These are phyloP conservation scores for Pichiaceae sp. DNA, from an alignment of 1,139 yeast genomes.

Conservation along the genomic window DNA sequence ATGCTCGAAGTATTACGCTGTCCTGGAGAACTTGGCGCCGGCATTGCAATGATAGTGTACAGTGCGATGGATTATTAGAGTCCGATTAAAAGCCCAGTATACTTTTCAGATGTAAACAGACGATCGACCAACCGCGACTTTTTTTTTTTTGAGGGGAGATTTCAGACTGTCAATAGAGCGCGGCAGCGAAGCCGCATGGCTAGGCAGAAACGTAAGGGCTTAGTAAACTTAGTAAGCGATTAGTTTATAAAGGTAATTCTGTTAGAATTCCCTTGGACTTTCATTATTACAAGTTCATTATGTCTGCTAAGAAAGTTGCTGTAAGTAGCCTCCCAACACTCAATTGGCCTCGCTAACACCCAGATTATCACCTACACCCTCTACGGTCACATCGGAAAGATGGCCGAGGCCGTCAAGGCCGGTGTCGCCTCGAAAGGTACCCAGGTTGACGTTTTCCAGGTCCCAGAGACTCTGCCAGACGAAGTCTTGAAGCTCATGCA, in stretches of 20 bases:
- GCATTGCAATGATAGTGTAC: no score
- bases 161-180: not conserved
- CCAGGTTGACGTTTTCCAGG: constrained; percentile 60
- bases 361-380: constrained; percentile 74
- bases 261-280: no score
- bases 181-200: no score
- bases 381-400: constrained; percentile 64
- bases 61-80: no score
- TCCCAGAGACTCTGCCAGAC: constrained; percentile 66
- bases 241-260: no score
- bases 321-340: no score
- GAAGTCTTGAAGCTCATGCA: constrained; percentile 53
- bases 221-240: no score
- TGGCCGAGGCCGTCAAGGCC: constrained; percentile 59
- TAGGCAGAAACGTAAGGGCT: no score
- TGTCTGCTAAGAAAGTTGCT: constrained; percentile 6
- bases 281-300: no score
- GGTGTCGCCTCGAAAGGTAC: constrained; percentile 73
- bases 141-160: not conserved
- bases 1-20: not conserved
- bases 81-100: no score
- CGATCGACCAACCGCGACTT: not conserved
- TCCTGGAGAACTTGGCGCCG: not conserved
- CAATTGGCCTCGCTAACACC: no score
- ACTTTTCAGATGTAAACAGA: not conserved